A percentile compares a stretch with the other conserved stretches of the same genome.
Conservation (phyloP, 306 rosid genomes). For the Prunus campanulata region DNA sequence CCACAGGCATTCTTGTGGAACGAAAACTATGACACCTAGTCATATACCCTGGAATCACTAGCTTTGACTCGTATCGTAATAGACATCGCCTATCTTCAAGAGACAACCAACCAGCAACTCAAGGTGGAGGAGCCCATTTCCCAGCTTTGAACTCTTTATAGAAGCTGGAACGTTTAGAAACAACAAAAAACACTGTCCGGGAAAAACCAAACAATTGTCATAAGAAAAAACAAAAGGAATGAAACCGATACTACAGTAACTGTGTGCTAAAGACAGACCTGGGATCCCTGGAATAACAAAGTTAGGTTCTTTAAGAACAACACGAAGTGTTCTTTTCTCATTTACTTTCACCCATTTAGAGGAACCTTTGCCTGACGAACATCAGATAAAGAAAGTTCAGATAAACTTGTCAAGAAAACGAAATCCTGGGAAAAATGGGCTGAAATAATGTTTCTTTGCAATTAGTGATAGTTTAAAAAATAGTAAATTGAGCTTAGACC, state of each 20-base stretch:
- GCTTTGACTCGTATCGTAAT: neutral
- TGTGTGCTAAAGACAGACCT: slow-evolving; percentile 35
- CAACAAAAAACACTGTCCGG: slow-evolving; percentile 81
- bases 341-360: slow-evolving; percentile 76
- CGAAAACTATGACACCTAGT: too few species aligned
- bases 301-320: slow-evolving; percentile 54
- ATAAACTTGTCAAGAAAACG: neutral
- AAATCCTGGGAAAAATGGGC: neutral
- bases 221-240: neutral
- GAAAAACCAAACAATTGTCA: neutral
- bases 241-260: neutral
- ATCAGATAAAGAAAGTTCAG: slow-evolving; percentile 14
- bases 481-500: too few species aligned
- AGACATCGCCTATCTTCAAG: neutral
- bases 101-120: neutral
- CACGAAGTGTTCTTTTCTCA: slow-evolving; percentile 51
- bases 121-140: slow-evolving; percentile 64
- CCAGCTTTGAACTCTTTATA: slow-evolving; percentile 80
- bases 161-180: slow-evolving; percentile 73
- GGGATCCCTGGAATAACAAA: slow-evolving; percentile 75
- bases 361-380: slow-evolving; percentile 37
- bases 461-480: too few species aligned
- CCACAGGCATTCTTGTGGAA: too few species aligned
- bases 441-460: too few species aligned
- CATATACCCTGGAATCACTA: neutral